Base-by-base conservation (phyloP, 148 eudicot species). In the Tetragonia tetragonoides region DNA sequence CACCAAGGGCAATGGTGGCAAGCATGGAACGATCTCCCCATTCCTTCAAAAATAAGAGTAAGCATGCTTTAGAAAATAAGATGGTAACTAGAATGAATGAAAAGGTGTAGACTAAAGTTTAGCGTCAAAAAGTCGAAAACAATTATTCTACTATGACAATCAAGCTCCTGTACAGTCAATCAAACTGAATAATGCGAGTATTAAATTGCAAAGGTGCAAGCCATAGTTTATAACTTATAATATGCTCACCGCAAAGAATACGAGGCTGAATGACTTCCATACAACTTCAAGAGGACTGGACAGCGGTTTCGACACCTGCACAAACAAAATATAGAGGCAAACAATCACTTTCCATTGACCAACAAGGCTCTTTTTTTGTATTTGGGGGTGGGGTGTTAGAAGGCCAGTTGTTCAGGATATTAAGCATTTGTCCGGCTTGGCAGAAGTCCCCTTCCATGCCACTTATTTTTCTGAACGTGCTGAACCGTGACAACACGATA, bases 21-120 rank as follows among this genome's bases (percentile, higher is more conserved):
- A 95, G 89, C 99, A 95, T 95, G 40, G 99, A 95, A 66, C 97
- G 97, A 73, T 95, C 99, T 82, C 99, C 99, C 97, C 99, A 95
- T 93, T 93, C 97, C 99, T 93, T 65, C 23, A 61, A n/a, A 54
- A 69, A 28, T 65, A 56, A 6, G 53, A 34, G n/a, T 17, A 59
- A 49, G n/a, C 4, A 16, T n/a, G 40, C 37, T 64, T 69, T 56
- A 66, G 18, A 42, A 53, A 66, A 41, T 14, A 28, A 70, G 76
- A 47, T 42, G 5, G 39, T 39, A 53, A 9, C 11, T 7, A 8
- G 6, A 9, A 5, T 6, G 34, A 51, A 9, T 15, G 12, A 34
- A 2, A 70, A 3, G n/a, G 15, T 51, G 56, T 20, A 56, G 74
- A 53, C 23, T 38, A 46, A 4, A 41, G 73, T 70, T 20, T 24